These are phyloP conservation scores for Trametes meyenii DNA, from an alignment of 768 basidiomycete species.

Conservation along the genomic window DNA sequence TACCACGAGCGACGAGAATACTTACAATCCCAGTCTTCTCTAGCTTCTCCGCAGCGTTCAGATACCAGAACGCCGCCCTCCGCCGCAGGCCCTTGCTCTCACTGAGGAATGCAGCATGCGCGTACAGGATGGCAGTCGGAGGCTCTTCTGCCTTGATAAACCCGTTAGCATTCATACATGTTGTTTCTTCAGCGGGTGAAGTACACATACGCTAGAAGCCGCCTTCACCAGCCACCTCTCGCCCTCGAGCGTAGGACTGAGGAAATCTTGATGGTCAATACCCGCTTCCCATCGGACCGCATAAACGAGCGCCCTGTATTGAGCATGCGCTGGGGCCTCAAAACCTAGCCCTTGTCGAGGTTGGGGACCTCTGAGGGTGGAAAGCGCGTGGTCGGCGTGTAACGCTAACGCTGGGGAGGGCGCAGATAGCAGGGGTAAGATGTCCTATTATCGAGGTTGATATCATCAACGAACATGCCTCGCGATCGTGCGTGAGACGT, in stretches of 20 bases:
- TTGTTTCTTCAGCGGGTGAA: background rate
- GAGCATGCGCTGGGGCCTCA: conserved; percentile 63
- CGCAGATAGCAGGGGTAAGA: conserved; percentile 72
- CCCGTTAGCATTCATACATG: conserved; percentile 15
- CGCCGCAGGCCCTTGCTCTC: conserved; percentile 56
- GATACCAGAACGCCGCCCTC: conserved; percentile 79
- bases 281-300: conserved; percentile 81
- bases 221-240: conserved; percentile 89
- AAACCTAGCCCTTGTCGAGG: conserved; percentile 22
- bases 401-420: conserved; percentile 63
- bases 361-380: conserved; percentile 44
- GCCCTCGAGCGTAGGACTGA: conserved; percentile 61
- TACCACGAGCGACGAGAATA: conserved; percentile 12
- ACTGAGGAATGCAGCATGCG: conserved; percentile 77
- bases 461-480: background rate
- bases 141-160: conserved; percentile 75
- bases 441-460: conserved; percentile 55
- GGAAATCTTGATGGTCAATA: conserved; percentile 60
- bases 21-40: conserved; percentile 86
- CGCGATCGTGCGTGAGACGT: conserved; percentile 34
- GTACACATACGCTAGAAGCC: conserved; percentile 68
- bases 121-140: conserved; percentile 75
- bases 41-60: conserved; percentile 71
- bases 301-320: conserved; percentile 66
- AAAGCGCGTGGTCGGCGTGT: conserved; percentile 65